phyloP scores from a whole-genome alignment of 2,329 filamentous ascomycete species.

The Penicillium sumatraense region DNA sequence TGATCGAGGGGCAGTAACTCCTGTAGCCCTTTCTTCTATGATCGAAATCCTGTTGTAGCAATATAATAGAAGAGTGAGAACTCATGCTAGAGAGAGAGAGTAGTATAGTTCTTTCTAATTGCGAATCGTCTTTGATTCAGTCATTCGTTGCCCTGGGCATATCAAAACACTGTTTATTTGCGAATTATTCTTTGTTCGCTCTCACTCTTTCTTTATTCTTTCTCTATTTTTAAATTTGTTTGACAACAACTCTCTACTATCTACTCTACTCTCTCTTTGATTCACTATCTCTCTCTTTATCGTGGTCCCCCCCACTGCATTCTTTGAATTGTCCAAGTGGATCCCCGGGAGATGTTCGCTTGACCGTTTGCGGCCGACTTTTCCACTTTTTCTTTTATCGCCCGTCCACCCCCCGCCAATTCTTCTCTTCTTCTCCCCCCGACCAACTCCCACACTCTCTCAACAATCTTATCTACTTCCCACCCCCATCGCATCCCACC shows the following conservation, averaged over 20 bases:
- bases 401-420: constrained; percentile 17
- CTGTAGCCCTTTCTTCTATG: background rate
- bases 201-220: constrained; percentile 1
- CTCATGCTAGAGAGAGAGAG: background rate
- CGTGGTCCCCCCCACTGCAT: background rate
- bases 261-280: constrained; percentile 1
- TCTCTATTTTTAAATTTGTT: background rate
- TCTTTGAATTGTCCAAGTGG: constrained; percentile 2
- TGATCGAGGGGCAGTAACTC: background rate
- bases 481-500: constrained; percentile 36
- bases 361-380: constrained; percentile 29
- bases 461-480: constrained; percentile 5
- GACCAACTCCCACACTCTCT: constrained; percentile 17
- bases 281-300: background rate
- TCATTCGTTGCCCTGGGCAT: constrained; percentile 10
- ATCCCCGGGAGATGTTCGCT: constrained; percentile 26
- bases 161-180: background rate
- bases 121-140: constrained; percentile 3
- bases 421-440: constrained; percentile 2
- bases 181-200: background rate
- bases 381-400: constrained; percentile 29
- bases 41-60: background rate
- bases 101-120: constrained; percentile 2
- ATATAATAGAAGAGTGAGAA: constrained; percentile 18
- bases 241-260: too few relatives aligned